Conservation (phyloP, 345 rosid genomes). For the Lagerstroemia speciosa region DNA sequence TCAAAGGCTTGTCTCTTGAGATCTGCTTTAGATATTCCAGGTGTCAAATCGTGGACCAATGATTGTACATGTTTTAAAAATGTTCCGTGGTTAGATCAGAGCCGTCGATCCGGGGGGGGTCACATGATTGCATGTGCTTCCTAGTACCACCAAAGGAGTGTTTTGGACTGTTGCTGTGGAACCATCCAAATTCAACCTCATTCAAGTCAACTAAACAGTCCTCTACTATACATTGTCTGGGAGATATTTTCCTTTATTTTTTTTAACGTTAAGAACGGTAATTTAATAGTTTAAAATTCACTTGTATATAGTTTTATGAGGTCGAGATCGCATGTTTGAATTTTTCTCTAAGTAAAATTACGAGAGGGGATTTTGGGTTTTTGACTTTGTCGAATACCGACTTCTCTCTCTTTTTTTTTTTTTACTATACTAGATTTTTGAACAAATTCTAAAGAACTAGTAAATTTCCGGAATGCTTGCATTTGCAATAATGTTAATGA, state of each 20-base stretch:
- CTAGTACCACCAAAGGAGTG: conserved; percentile 34
- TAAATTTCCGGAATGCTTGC: too few relatives aligned
- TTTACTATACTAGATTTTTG: too few relatives aligned
- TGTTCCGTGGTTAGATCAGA: conserved; percentile 15
- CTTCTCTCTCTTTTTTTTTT: too few relatives aligned
- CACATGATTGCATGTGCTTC: conserved; percentile 71
- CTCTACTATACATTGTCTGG: conserved; percentile 1
- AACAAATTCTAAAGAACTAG: too few relatives aligned
- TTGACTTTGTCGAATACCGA: too few relatives aligned
- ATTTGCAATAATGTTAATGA: too few relatives aligned
- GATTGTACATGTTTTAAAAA: conserved; percentile 9
- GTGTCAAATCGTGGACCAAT: neutral
- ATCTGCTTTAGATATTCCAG: neutral
- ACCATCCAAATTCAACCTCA: conserved; percentile 16
- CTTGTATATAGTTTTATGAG: too few relatives aligned
- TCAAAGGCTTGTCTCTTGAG: neutral
- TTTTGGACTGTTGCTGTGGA: conserved; percentile 45
- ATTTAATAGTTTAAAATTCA: too few relatives aligned
- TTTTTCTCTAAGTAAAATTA: too few relatives aligned
- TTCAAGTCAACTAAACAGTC: conserved; percentile 35
- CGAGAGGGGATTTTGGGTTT: too few relatives aligned
- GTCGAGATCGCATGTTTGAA: too few relatives aligned
- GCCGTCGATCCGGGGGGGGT: conserved; percentile 20
- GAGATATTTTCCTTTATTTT: conserved; percentile 1
- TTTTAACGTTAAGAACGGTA: too few relatives aligned